A percentile compares a stretch with the other conserved stretches of the same genome.
phyloP scores from a whole-genome alignment of 805 yeast species.

The Zygotorulaspora danielsina region DNA sequence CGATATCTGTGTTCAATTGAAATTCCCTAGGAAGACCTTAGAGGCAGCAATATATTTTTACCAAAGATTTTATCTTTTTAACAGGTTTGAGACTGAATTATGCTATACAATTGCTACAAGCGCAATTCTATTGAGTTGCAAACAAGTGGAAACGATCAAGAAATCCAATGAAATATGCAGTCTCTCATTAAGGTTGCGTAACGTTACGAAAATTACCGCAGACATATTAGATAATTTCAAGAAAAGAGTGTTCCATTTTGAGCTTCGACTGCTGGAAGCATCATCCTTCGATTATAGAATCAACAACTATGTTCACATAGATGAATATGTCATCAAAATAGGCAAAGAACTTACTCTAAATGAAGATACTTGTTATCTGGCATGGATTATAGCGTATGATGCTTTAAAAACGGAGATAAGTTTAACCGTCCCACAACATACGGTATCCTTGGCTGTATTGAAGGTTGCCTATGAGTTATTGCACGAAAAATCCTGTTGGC shows the following conservation, averaged over 20 bases:
- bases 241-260: constrained; percentile 54
- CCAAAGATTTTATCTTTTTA: constrained; percentile 66
- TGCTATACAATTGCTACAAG: constrained; percentile 65
- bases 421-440: constrained; percentile 68
- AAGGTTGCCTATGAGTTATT: constrained; percentile 54
- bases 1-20: constrained; percentile 49
- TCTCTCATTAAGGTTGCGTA: constrained; percentile 37
- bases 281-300: constrained; percentile 76
- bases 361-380: constrained; percentile 47
- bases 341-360: constrained; percentile 47
- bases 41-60: constrained; percentile 68
- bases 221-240: constrained; percentile 51
- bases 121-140: constrained; percentile 64
- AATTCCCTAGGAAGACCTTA: constrained; percentile 66
- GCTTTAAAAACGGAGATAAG: constrained; percentile 63
- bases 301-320: constrained; percentile 47
- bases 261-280: constrained; percentile 69
- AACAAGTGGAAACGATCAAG: constrained; percentile 81
- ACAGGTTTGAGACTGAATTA: constrained; percentile 50
- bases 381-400: constrained; percentile 79
- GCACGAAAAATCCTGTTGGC: constrained; percentile 20
- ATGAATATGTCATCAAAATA: constrained; percentile 59
- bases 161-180: constrained; percentile 57
- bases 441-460: constrained; percentile 65
- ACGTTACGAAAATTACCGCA: constrained; percentile 22